Evolutionary conservation across 768 basidiomycete species (phyloP).

Genomic region (Auricularia sp.): DNA sequence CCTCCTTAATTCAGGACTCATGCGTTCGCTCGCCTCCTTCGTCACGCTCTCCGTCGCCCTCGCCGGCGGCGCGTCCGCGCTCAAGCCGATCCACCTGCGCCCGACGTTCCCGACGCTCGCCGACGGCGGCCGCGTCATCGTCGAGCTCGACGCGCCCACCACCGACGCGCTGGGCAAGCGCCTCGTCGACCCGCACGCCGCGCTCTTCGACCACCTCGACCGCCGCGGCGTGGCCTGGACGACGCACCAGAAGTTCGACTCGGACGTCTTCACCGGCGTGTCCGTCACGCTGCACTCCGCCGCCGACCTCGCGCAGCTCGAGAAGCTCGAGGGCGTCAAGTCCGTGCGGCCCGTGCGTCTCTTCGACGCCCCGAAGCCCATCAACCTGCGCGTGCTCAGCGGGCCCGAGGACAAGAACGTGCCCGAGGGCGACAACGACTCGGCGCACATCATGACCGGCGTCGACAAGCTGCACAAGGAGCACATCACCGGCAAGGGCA

Average conservation of each 20-base stretch:
- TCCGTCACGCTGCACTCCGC: background rate
- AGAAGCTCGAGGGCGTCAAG: constrained; percentile 51
- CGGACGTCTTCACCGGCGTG: background rate
- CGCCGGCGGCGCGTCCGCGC: too few species aligned
- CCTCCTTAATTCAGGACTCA: too few species aligned
- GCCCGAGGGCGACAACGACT: constrained; percentile 4
- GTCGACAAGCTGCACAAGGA: constrained; percentile 26
- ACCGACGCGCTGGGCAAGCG: too few species aligned
- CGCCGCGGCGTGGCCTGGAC: background rate
- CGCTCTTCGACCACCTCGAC: background rate
- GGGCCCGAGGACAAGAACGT: constrained; percentile 3
- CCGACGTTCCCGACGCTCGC: too few species aligned
- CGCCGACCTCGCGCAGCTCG: constrained; percentile 29
- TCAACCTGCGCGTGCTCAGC: constrained; percentile 3
- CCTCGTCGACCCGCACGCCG: background rate
- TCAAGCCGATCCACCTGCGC: too few species aligned
- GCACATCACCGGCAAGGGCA: constrained; percentile 26
- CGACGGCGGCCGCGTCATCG: too few species aligned
- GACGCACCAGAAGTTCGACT: background rate
- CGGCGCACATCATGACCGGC: constrained; percentile 14
- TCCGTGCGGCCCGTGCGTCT: constrained; percentile 45
- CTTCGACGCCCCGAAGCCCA: constrained; percentile 27
- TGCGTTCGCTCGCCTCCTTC: too few species aligned
- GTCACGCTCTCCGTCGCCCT: too few species aligned
- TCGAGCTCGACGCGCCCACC: too few species aligned